These are phyloP conservation scores for Sporisorium graminicola DNA, from an alignment of 1,284 basidiomycete genomes.

Conservation along the genomic window DNA sequence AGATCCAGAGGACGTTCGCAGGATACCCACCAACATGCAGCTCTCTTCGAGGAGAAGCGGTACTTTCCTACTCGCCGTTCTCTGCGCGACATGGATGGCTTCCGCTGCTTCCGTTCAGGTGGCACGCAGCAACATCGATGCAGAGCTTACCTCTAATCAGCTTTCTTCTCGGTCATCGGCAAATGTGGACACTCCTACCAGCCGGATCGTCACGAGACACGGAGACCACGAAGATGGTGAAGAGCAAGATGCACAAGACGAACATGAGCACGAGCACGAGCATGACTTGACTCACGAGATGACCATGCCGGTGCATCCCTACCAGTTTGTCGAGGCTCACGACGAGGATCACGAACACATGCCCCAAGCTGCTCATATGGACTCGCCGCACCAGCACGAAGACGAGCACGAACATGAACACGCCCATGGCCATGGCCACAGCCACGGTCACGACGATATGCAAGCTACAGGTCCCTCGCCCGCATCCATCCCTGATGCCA, in stretches of 20 bases:
- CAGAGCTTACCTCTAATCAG: conserved; percentile 5
- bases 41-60: no score
- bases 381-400: no score
- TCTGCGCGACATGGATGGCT: conserved; percentile 6
- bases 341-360: neutral
- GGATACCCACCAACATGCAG: conserved; percentile 9
- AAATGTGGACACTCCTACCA: neutral
- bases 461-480: conserved; percentile 24
- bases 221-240: conserved; percentile 37
- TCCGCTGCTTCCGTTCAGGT: conserved; percentile 12
- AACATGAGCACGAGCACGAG: conserved; percentile 10
- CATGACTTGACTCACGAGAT: conserved; percentile 1
- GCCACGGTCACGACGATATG: conserved; percentile 10
- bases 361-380: neutral
- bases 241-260: conserved; percentile 12
- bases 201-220: conserved; percentile 19
- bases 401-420: conserved; percentile 2
- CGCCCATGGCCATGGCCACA: neutral
- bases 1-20: neutral
- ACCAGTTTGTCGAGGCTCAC: neutral
- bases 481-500: conserved; percentile 14
- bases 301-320: neutral
- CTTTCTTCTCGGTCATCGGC: neutral
- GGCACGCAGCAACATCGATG: conserved; percentile 5
- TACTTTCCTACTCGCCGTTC: conserved; percentile 3